Conservation (phyloP, 2,329 filamentous ascomycete species). For the Trichoderma sp. region DNA sequence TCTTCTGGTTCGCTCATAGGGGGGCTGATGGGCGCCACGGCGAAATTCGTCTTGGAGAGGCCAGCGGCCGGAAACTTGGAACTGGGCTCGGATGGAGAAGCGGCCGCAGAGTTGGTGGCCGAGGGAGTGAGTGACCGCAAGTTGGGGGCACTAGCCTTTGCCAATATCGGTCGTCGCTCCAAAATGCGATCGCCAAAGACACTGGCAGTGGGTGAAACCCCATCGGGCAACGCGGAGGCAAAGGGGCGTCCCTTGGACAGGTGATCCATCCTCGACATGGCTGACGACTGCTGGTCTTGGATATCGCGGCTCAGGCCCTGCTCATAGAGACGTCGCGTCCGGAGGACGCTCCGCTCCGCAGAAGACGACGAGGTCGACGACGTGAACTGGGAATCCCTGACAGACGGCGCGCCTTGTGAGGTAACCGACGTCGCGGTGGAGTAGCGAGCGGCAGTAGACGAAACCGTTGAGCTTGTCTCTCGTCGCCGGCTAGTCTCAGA, state of each 20-base stretch:
- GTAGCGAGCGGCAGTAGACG: constrained; percentile 63
- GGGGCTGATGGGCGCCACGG: constrained; percentile 48
- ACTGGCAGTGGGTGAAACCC: constrained; percentile 50
- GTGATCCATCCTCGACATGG: constrained; percentile 77
- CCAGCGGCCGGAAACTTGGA: constrained; percentile 43
- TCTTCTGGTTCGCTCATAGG: constrained; percentile 74
- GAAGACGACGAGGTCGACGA: constrained; percentile 45
- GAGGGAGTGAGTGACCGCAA: constrained; percentile 61
- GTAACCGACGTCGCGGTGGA: constrained; percentile 88
- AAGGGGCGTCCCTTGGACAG: constrained; percentile 65
- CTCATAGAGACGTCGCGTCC: constrained; percentile 78
- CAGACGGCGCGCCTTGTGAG: constrained; percentile 62
- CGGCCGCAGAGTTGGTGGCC: constrained; percentile 37
- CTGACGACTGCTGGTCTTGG: constrained; percentile 77
- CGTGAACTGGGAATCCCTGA: constrained; percentile 54
- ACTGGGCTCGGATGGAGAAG: constrained; percentile 38
- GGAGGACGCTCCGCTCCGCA: constrained; percentile 67
- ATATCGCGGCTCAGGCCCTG: constrained; percentile 77
- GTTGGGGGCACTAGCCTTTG: constrained; percentile 69
- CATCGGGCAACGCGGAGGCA: constrained; percentile 55
- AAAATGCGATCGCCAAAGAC: constrained; percentile 51
- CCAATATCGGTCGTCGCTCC: constrained; percentile 50
- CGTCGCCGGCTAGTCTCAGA: constrained; percentile 72
- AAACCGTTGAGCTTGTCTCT: constrained; percentile 84
- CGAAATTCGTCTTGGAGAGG: constrained; percentile 40